Base-by-base conservation (phyloP, 2,329 filamentous ascomycete species). In the Sphaerostilbella broomeana region DNA sequence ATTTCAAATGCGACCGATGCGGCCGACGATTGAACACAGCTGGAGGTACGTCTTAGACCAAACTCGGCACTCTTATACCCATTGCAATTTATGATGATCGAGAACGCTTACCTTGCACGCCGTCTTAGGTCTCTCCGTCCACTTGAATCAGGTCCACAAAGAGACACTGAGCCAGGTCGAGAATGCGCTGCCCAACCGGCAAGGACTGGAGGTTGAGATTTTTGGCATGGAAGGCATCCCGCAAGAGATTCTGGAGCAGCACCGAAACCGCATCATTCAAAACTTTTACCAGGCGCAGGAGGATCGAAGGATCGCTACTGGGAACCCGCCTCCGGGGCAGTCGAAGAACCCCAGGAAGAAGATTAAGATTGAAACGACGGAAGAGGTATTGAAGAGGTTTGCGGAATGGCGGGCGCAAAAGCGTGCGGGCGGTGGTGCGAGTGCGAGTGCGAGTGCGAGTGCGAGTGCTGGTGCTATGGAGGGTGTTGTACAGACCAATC, bases 61-160 rank as follows among this genome's bases (percentile, higher is more conserved):
- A 37, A 11, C 10, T 19, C 17, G 24, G 2, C 20, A 12, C 17
- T 35, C 12, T 11, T 6, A 19, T 11, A 8, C 5, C 6, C 11
- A 6, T 5, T 13, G 4, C 6, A 15, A 11, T 24, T n/a, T 15
- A 13, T 15, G 17, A 25, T 8, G 22, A 10, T n/a, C 30, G 9
- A 15, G 26, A 24, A 17, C 10, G 15, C 8, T 42, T 31, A 15
- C 38, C 42, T 16, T 24, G 27, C 15, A 12, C 15, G 48, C 27
- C 27, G 34, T 36, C 15, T n/a, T 51, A 94, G 88, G 92, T 69
- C 78, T 98, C 45, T 86, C 84, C 24, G 92, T 98, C 39, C 92
- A 98, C 61, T 84, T 97, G 86, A 94, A 90, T 59, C 92, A 98
- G 62, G 92, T 98, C 33, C 92, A 98, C 70, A 98, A 98, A 63